These are phyloP conservation scores for Cubamyces lactineus DNA, from an alignment of 768 basidiomycete genomes.

Conservation along the genomic window DNA sequence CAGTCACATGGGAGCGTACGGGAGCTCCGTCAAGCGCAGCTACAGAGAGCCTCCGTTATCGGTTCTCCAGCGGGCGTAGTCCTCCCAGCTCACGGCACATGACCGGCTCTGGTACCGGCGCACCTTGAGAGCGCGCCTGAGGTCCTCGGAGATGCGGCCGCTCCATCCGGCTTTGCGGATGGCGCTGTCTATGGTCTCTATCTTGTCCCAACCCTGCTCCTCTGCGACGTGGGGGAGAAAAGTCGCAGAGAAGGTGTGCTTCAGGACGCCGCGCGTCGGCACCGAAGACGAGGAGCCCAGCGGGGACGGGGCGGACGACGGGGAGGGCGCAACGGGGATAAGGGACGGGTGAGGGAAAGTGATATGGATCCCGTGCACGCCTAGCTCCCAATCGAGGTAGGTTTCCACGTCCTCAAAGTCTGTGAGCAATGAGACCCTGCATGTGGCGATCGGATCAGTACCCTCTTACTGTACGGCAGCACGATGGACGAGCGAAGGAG, in stretches of 20 bases:
- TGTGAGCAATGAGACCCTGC: constrained; percentile 89
- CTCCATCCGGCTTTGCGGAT: constrained; percentile 93
- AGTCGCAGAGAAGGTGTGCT: constrained; percentile 76
- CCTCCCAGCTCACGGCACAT: constrained; percentile 70
- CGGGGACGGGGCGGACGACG: constrained; percentile 71
- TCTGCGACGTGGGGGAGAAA: constrained; percentile 93
- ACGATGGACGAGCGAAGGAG: constrained; percentile 1
- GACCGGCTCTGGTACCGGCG: constrained; percentile 81
- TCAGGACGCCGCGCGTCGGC: constrained; percentile 51
- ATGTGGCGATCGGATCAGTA: constrained; percentile 8
- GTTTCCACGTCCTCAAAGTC: constrained; percentile 84
- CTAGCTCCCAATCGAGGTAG: constrained; percentile 93
- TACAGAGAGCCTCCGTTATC: constrained; percentile 46
- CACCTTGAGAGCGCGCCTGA: constrained; percentile 74
- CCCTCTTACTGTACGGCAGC: neutral
- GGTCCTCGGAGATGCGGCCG: constrained; percentile 79
- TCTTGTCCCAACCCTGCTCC: constrained; percentile 93
- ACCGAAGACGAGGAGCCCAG: constrained; percentile 66
- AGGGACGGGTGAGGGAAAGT: constrained; percentile 81
- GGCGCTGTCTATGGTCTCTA: constrained; percentile 88
- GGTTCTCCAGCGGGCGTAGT: constrained; percentile 77
- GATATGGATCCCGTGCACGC: constrained; percentile 90
- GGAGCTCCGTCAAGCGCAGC: neutral
- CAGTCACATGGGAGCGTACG: neutral
- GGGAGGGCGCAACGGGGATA: constrained; percentile 47